A percentile compares a stretch with the other conserved stretches of the same genome.
Evolutionary conservation across 305 asterid species (phyloP).

Genomic region (Fraxinus dipetala): DNA sequence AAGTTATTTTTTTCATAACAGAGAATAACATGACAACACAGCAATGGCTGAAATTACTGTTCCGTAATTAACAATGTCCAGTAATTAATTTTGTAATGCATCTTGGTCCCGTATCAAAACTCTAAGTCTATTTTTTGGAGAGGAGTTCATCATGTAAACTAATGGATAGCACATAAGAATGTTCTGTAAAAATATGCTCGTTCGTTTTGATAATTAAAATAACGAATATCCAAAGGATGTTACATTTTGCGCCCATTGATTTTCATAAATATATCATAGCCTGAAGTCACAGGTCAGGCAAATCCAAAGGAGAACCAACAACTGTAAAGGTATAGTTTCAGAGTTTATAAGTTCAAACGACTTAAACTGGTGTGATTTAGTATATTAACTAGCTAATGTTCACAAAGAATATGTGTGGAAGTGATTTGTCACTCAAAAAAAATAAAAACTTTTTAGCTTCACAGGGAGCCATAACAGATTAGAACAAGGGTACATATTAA

Average conservation of each 20-base stretch:
- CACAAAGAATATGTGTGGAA: no score
- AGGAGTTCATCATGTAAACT: not conserved
- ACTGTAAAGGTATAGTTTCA: conserved; percentile 22
- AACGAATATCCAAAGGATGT: no score
- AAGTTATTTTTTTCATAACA: not conserved
- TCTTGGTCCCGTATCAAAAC: not conserved
- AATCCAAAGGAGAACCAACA: conserved; percentile 42
- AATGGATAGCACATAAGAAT: not conserved
- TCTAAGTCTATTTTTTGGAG: not conserved
- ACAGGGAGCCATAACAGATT: no score
- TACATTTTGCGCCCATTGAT: not conserved
- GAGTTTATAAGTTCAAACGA: not conserved
- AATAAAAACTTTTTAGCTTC: no score
- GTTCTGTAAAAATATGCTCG: not conserved
- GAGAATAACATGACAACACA: not conserved
- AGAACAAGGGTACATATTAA: no score
- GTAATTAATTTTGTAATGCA: not conserved
- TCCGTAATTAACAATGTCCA: not conserved
- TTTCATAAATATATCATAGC: conserved; percentile 16
- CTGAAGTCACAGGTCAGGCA: conserved; percentile 41
- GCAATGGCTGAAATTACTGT: not conserved
- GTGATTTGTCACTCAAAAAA: no score
- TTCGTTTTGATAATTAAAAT: not conserved
- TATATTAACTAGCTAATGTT: not conserved
- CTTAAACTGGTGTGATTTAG: not conserved